Evolutionary conservation across 371 early-diverging fungal genomes (phyloP).

Genomic region (Mortierella sp.): DNA sequence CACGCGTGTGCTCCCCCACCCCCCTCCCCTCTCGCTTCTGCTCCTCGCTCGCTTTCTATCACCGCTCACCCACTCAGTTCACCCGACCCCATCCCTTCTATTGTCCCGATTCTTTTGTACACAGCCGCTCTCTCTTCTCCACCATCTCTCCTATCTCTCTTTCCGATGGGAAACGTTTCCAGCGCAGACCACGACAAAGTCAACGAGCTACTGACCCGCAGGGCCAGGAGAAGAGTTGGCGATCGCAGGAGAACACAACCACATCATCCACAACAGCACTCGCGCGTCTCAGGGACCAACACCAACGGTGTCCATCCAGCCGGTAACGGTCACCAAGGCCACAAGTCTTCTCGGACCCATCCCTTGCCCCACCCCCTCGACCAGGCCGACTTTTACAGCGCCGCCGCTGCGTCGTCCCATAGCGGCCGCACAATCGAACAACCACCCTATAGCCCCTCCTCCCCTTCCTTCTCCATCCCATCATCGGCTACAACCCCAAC

Average conservation of each 20-base stretch:
- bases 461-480: slow-evolving; percentile 38
- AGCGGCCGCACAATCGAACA: slow-evolving; percentile 8
- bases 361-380: slow-evolving; percentile 21
- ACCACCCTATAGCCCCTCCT: slow-evolving; percentile 25
- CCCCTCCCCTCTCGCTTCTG: no score
- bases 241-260: slow-evolving; percentile 27
- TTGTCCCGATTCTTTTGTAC: not conserved
- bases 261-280: slow-evolving; percentile 21
- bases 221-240: slow-evolving; percentile 28
- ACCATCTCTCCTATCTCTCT: not conserved
- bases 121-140: not conserved
- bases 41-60: no score
- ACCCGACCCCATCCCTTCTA: no score
- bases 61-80: no score
- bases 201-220: slow-evolving; percentile 37
- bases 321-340: slow-evolving; percentile 17
- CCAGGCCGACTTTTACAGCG: slow-evolving; percentile 22
- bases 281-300: not conserved
- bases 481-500: slow-evolving; percentile 47
- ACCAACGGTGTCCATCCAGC: slow-evolving; percentile 1
- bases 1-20: no score
- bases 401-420: not conserved
- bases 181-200: slow-evolving; percentile 51
- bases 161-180: slow-evolving; percentile 45
- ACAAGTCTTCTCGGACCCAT: slow-evolving; percentile 8